Conservation (phyloP, 108 stramenopile species). For the Licmophora abbreviata region DNA sequence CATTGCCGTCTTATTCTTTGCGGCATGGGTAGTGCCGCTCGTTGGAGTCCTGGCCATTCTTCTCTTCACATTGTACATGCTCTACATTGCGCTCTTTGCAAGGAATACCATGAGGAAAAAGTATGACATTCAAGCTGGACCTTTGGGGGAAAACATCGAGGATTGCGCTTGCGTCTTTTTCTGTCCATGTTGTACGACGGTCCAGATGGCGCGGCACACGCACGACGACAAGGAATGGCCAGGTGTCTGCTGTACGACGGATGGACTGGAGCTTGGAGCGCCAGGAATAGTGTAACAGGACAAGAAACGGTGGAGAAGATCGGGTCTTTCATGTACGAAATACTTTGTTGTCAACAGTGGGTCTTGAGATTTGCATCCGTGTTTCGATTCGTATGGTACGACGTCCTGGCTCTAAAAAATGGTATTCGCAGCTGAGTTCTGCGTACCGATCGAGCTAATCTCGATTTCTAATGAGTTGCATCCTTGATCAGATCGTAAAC, state of each 20-base stretch:
- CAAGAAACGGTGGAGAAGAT: no score
- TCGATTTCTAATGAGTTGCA: no score
- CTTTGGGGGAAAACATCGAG: slow-evolving; percentile 24
- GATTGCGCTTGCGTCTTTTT: slow-evolving; percentile 48
- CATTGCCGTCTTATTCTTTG: slow-evolving; percentile 19
- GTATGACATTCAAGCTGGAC: slow-evolving; percentile 44
- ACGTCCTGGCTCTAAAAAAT: no score
- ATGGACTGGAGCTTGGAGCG: slow-evolving; percentile 46
- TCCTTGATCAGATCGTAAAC: no score
- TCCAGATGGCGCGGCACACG: slow-evolving; percentile 71
- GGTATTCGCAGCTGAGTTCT: no score
- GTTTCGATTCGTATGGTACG: no score
- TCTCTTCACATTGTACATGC: slow-evolving; percentile 13
- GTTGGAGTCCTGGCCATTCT: slow-evolving; percentile 18
- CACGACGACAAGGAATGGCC: slow-evolving; percentile 66
- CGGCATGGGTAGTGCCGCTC: slow-evolving; percentile 25
- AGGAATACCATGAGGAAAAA: slow-evolving; percentile 31
- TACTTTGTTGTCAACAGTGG: no score
- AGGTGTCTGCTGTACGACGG: slow-evolving; percentile 52
- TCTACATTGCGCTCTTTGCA: slow-evolving; percentile 25
- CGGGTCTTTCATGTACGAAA: no score
- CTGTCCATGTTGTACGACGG: slow-evolving; percentile 53
- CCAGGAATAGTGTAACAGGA: slow-evolving; percentile 29
- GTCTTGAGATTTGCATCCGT: no score
- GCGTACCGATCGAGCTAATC: no score